Conservation (phyloP, 2,329 filamentous ascomycete species). For the Claviceps africana region DNA sequence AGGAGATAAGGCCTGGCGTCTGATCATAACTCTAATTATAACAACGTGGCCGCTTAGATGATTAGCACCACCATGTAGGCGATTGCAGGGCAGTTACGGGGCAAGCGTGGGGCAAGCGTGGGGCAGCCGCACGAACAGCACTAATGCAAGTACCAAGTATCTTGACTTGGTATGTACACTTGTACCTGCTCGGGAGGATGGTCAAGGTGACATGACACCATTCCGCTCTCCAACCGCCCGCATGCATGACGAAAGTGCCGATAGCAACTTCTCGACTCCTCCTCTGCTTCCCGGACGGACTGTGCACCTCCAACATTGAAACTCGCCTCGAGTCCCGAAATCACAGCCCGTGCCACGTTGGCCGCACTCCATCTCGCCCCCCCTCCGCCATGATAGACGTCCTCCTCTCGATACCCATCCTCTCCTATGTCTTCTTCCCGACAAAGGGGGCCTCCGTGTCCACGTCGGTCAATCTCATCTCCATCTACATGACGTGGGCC, state of each 20-base stretch:
- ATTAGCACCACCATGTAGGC: too few species aligned
- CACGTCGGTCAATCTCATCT: slow-evolving; percentile 70
- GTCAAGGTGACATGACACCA: too few species aligned
- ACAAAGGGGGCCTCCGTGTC: slow-evolving; percentile 49
- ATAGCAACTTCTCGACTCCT: background rate
- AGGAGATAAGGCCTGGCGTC: too few species aligned
- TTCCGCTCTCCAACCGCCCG: too few species aligned
- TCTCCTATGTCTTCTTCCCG: slow-evolving; percentile 52
- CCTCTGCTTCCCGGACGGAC: background rate
- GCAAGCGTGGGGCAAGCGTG: too few species aligned
- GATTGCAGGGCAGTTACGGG: too few species aligned
- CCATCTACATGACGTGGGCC: slow-evolving; percentile 85
- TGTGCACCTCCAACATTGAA: background rate
- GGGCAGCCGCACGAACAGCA: too few species aligned
- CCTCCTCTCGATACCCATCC: slow-evolving; percentile 56
- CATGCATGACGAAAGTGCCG: background rate
- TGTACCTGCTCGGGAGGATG: too few species aligned
- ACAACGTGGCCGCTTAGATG: too few species aligned
- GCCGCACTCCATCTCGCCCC: background rate
- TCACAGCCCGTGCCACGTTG: background rate
- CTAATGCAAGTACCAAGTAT: too few species aligned
- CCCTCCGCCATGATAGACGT: slow-evolving; percentile 39
- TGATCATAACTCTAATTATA: too few species aligned
- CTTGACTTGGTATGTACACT: too few species aligned
- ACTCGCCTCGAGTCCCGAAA: background rate